Percentiles rank a stretch among this genome's conserved stretches.
phyloP scores from a whole-genome alignment of 169 alveolate species.

The Plasmodium inui region DNA sequence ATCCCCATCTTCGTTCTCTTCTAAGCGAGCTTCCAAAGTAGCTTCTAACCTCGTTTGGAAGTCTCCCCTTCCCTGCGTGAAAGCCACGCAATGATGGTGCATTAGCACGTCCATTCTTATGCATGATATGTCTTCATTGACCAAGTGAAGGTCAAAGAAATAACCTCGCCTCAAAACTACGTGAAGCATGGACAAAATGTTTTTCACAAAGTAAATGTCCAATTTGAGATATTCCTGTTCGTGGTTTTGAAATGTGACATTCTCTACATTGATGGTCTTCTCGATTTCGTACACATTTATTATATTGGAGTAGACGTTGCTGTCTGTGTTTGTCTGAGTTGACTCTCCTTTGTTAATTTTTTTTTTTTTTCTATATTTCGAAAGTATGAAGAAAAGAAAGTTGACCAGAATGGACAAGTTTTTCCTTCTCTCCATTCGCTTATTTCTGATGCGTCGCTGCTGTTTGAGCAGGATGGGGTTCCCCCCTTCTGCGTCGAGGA shows the following conservation, averaged over 20 bases:
- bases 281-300: slow-evolving; percentile 58
- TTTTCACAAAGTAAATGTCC: slow-evolving; percentile 47
- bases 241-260: slow-evolving; percentile 62
- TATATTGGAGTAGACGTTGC: slow-evolving; percentile 18
- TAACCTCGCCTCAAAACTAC: slow-evolving; percentile 22
- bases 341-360: neutral
- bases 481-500: neutral
- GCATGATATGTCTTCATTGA: slow-evolving; percentile 16
- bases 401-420: slow-evolving; percentile 45
- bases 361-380: slow-evolving; percentile 48
- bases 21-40: neutral
- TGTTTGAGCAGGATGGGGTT: slow-evolving; percentile 24
- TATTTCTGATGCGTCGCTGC: slow-evolving; percentile 1
- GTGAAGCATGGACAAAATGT: slow-evolving; percentile 53
- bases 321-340: neutral
- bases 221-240: slow-evolving; percentile 63
- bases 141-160: slow-evolving; percentile 12
- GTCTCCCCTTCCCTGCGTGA: neutral
- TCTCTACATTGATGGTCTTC: slow-evolving; percentile 32
- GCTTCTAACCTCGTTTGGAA: neutral
- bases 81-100: slow-evolving; percentile 11
- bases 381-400: slow-evolving; percentile 46
- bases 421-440: neutral
- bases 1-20: neutral
- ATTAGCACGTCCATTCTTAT: slow-evolving; percentile 10